Base-by-base conservation (phyloP, 169 alveolate species). In the Eimeria maxima region DNA sequence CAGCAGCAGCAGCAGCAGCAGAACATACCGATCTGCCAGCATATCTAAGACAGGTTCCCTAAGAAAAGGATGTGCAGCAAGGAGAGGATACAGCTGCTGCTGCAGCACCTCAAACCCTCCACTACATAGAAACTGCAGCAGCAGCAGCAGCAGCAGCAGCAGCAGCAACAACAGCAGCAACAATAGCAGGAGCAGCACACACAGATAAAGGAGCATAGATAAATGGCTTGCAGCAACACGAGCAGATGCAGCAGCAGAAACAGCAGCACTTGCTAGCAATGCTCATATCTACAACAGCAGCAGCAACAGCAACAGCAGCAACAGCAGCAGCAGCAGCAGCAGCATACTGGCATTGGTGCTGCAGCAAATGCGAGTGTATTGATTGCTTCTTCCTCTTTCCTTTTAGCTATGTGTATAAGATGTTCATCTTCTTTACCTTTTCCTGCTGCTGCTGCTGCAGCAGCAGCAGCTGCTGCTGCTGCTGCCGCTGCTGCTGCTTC, bases 381-480 rank as follows among this genome's bases (percentile, higher is more conserved):
- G 67, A 78, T 42, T 14, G 89, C 89, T 14, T 24, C 6, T 38
- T 78, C 67, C 67, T 78, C 33, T 45, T 78, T 44, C 10, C 65
- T 78, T 24, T 60, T 16, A 24, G 60, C 67, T 14, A 27, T 60
- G 42, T 6, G 13, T 6, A 60, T 6, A 1, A 47, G 38, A 60
- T 5, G 92, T 3, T 24, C 47, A 14, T 57, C 47, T 10, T 16
- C 7, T 42, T 29, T 27, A 38, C 10, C 89, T 57, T 16, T 50
- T 8, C n/a, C n/a, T n/a, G n/a, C n/a, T n/a, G n/a, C n/a, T n/a
- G n/a, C n/a, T n/a, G n/a, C n/a, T n/a, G n/a, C n/a, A n/a, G n/a
- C n/a, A n/a, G n/a, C n/a, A n/a, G n/a, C n/a, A n/a, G 73, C 92
- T 38, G 92, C 76, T 38, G 92, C 92, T 6, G 92, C 92, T 6